A percentile compares a stretch with the other conserved stretches of the same genome.
These are phyloP conservation scores for Populus hybrid DNA, from an alignment of 441 rosid genomes.

Conservation along the genomic window DNA sequence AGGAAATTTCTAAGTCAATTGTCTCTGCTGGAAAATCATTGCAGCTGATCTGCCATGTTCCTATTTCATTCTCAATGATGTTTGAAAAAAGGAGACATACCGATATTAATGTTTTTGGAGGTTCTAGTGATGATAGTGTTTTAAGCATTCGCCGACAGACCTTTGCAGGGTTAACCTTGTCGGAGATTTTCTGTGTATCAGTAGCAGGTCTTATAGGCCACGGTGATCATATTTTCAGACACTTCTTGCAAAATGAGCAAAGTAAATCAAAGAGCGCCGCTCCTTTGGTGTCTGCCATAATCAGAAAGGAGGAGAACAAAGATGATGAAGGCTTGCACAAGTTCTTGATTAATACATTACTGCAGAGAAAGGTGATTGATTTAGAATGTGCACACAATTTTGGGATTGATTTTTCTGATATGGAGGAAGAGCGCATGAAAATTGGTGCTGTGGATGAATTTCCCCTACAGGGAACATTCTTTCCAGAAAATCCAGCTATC, in stretches of 20 bases:
- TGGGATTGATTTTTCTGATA: too few relatives aligned
- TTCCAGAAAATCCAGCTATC: too few relatives aligned
- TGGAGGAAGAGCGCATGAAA: too few relatives aligned
- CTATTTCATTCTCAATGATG: constrained; percentile 33
- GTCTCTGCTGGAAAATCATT: constrained; percentile 96
- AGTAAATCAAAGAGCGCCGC: constrained; percentile 37
- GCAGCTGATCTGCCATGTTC: constrained; percentile 76
- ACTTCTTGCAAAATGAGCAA: constrained; percentile 45
- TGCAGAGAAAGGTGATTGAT: too few relatives aligned
- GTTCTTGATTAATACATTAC: too few relatives aligned
- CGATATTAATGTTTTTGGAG: constrained; percentile 32
- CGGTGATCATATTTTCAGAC: constrained; percentile 63
- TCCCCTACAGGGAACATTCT: too few relatives aligned
- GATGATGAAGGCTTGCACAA: constrained; percentile 26
- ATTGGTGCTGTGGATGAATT: too few relatives aligned
- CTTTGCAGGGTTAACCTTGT: constrained; percentile 60
- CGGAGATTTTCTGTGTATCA: constrained; percentile 77
- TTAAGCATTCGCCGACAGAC: constrained; percentile 26
- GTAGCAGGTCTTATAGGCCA: constrained; percentile 76
- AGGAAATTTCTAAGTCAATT: constrained; percentile 40
- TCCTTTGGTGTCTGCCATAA: constrained; percentile 28
- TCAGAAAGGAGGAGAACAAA: constrained; percentile 24
- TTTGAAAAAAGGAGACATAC: constrained; percentile 30
- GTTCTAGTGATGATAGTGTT: constrained; percentile 24
- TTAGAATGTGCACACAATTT: too few relatives aligned